Conservation (phyloP, 257 asterid genomes). For the Solanum boliviense region DNA sequence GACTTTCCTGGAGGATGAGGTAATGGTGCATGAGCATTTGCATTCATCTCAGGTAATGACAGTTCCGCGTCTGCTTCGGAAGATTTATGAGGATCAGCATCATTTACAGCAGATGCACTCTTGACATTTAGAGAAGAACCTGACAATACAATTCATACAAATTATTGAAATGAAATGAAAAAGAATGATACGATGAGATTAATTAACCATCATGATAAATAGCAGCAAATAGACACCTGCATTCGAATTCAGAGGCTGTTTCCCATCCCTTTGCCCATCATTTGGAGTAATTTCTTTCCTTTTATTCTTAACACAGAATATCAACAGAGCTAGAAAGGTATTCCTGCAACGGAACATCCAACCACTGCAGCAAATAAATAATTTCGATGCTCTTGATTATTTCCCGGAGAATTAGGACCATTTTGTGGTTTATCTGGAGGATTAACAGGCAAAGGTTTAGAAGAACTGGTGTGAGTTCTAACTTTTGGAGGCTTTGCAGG, state of each 20-base stretch:
- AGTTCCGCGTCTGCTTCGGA: not conserved
- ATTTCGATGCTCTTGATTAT: not conserved
- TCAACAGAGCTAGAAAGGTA: slow-evolving; percentile 26
- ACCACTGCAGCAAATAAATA: slow-evolving; percentile 25
- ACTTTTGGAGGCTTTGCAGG: slow-evolving; percentile 14
- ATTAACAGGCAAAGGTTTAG: not conserved
- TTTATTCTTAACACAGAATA: slow-evolving; percentile 26
- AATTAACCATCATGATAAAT: not conserved
- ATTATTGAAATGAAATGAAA: slow-evolving; percentile 7
- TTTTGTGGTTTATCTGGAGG: slow-evolving; percentile 8
- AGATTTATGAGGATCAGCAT: slow-evolving; percentile 5
- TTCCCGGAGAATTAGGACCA: slow-evolving; percentile 8
- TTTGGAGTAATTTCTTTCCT: slow-evolving; percentile 22
- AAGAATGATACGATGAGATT: not conserved
- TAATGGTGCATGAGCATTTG: slow-evolving; percentile 13
- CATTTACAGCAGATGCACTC: slow-evolving; percentile 5
- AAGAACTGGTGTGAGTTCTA: not conserved
- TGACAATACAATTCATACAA: slow-evolving; percentile 10
- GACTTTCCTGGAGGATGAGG: slow-evolving; percentile 73
- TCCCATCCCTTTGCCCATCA: slow-evolving; percentile 43
- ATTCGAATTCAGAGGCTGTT: slow-evolving; percentile 52
- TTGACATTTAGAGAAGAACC: slow-evolving; percentile 35
- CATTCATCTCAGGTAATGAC: slow-evolving; percentile 8
- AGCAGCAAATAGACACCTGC: slow-evolving; percentile 47
- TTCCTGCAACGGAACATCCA: slow-evolving; percentile 34